phyloP scores from a whole-genome alignment of 2,329 filamentous ascomycete genomes.

The Acarospora socialis region DNA sequence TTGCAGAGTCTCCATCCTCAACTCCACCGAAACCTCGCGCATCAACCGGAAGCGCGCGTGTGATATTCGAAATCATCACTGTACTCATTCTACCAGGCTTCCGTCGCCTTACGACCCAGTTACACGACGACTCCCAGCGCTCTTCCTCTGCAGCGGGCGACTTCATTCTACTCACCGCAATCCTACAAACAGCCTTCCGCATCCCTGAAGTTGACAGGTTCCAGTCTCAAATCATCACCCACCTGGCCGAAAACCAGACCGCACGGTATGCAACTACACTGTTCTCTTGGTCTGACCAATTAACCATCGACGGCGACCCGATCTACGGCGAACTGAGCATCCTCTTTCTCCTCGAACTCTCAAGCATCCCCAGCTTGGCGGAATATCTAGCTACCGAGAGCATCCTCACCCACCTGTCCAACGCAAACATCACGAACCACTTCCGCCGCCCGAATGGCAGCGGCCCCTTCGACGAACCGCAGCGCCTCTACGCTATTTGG shows the following conservation, averaged over 20 bases:
- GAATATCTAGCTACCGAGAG: slow-evolving; percentile 84
- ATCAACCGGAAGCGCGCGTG: too few species aligned
- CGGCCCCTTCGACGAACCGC: slow-evolving; percentile 62
- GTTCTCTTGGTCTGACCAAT: slow-evolving; percentile 84
- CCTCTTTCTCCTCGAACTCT: slow-evolving; percentile 77
- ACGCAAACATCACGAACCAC: slow-evolving; percentile 63
- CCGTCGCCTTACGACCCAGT: slow-evolving; percentile 60
- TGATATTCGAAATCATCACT: slow-evolving; percentile 66
- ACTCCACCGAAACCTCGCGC: slow-evolving; percentile 20
- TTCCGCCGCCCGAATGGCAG: slow-evolving; percentile 55
- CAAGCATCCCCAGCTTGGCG: slow-evolving; percentile 63
- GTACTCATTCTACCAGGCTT: slow-evolving; percentile 70
- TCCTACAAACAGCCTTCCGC: slow-evolving; percentile 70
- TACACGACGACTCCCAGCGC: slow-evolving; percentile 55
- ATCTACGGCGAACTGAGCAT: slow-evolving; percentile 88
- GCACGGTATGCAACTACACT: slow-evolving; percentile 71
- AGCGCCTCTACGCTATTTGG: slow-evolving; percentile 81
- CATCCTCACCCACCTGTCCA: slow-evolving; percentile 62
- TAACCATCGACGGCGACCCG: slow-evolving; percentile 66
- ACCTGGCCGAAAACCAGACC: slow-evolving; percentile 51
- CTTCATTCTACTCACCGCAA: slow-evolving; percentile 71
- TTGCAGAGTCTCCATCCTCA: slow-evolving; percentile 26
- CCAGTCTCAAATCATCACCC: slow-evolving; percentile 55
- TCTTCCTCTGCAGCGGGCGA: slow-evolving; percentile 57
- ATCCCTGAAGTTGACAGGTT: slow-evolving; percentile 62